A percentile compares a stretch with the other conserved stretches of the same genome.
Evolutionary conservation across 176 grass and related monocot genomes (phyloP).

Genomic region (Triticum turgidum): DNA sequence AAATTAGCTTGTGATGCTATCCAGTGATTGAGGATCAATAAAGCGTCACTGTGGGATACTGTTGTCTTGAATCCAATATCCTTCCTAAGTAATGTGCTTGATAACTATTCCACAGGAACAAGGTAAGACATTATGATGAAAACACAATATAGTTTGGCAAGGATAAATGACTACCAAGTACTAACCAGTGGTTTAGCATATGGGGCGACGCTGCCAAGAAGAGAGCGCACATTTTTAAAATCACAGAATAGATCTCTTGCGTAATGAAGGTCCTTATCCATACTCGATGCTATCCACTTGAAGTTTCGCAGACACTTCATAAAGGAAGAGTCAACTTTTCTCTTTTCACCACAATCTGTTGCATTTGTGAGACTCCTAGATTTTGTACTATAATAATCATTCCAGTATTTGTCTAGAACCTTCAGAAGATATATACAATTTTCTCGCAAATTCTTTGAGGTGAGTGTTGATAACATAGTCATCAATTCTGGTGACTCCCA

Average conservation of each 20-base stretch:
- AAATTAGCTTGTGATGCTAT: conserved; percentile 47
- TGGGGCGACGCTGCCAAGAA: conserved; percentile 52
- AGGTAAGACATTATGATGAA: background rate
- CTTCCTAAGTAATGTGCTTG: conserved; percentile 50
- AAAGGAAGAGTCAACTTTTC: conserved; percentile 44
- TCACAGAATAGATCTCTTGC: conserved; percentile 54
- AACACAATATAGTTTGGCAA: background rate
- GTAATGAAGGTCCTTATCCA: conserved; percentile 54
- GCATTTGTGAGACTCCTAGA: conserved; percentile 22
- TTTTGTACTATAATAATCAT: conserved; percentile 8
- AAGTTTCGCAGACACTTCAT: conserved; percentile 44
- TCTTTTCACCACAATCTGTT: conserved; percentile 21
- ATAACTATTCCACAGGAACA: background rate
- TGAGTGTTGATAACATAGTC: conserved; percentile 43
- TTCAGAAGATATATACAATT: conserved; percentile 45
- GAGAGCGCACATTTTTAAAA: conserved; percentile 39
- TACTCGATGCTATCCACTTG: conserved; percentile 59
- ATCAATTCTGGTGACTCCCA: conserved; percentile 63
- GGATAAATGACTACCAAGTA: conserved; percentile 28
- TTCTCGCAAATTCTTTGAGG: conserved; percentile 43
- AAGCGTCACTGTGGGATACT: conserved; percentile 40
- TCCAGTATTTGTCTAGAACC: conserved; percentile 22
- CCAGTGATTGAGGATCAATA: conserved; percentile 53
- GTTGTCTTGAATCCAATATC: conserved; percentile 60
- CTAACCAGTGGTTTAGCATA: conserved; percentile 58